A percentile compares a stretch with the other conserved stretches of the same genome.
Evolutionary conservation across 306 rosid species (phyloP).

Genomic region (Vicia faba): DNA sequence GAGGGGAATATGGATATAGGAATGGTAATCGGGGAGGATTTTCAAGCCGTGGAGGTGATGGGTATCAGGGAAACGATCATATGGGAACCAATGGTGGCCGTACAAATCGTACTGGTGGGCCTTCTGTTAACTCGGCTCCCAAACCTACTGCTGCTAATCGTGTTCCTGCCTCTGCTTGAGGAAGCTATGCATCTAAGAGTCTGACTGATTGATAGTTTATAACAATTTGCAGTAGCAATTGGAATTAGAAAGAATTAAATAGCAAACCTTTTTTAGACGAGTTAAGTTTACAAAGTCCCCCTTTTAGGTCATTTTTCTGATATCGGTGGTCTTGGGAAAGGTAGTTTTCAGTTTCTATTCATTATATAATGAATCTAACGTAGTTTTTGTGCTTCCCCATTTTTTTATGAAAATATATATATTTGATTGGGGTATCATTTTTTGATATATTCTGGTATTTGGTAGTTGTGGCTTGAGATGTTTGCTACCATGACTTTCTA

Average conservation of each 20-base stretch:
- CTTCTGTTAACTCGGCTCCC: slow-evolving; percentile 45
- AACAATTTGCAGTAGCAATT: slow-evolving; percentile 37
- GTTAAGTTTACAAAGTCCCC: slow-evolving; percentile 42
- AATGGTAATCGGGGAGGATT: slow-evolving; percentile 59
- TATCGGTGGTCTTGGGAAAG: slow-evolving; percentile 45
- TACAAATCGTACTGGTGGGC: slow-evolving; percentile 53
- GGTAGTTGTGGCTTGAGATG: slow-evolving; percentile 24
- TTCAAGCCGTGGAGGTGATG: slow-evolving; percentile 62
- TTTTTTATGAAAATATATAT: slow-evolving; percentile 40
- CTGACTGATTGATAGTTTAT: slow-evolving; percentile 25
- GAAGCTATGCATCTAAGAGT: slow-evolving; percentile 15
- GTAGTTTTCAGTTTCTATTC: slow-evolving; percentile 32
- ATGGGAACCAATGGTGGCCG: slow-evolving; percentile 53
- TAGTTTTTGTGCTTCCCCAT: slow-evolving; percentile 46
- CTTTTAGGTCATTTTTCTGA: slow-evolving; percentile 1
- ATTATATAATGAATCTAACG: slow-evolving; percentile 36
- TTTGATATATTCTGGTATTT: slow-evolving; percentile 26
- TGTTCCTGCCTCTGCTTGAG: slow-evolving; percentile 73
- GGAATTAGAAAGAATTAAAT: slow-evolving; percentile 37
- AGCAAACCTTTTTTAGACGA: slow-evolving; percentile 35
- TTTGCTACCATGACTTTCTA: slow-evolving; percentile 27
- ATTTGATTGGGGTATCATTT: slow-evolving; percentile 17
- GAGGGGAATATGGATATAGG: slow-evolving; percentile 65
- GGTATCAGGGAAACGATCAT: slow-evolving; percentile 61
- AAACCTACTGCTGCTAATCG: slow-evolving; percentile 45